Conservation (phyloP, 2,329 filamentous ascomycete species). For the Blastomyces parvus region DNA sequence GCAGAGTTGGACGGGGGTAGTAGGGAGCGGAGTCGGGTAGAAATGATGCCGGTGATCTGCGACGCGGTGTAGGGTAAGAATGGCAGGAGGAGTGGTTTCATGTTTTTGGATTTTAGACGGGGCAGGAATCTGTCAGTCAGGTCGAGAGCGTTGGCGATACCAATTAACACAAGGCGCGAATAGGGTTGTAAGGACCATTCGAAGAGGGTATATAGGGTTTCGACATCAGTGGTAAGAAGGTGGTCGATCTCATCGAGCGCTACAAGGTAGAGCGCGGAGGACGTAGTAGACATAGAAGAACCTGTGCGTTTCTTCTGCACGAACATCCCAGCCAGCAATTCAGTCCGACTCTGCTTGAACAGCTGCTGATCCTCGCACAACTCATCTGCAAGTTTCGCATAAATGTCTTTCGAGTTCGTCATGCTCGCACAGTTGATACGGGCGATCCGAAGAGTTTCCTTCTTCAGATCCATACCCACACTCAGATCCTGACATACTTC, state of each 20-base stretch:
- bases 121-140: slow-evolving; percentile 91
- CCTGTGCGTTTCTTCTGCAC: slow-evolving; percentile 47
- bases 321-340: slow-evolving; percentile 62
- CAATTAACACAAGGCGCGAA: slow-evolving; percentile 73
- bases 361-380: slow-evolving; percentile 55
- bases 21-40: slow-evolving; percentile 66
- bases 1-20: slow-evolving; percentile 40
- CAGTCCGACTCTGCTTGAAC: slow-evolving; percentile 57
- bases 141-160: slow-evolving; percentile 93
- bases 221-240: slow-evolving; percentile 76
- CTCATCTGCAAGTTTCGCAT: slow-evolving; percentile 63
- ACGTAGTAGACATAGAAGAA: slow-evolving; percentile 21
- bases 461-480: slow-evolving; percentile 32
- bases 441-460: slow-evolving; percentile 51
- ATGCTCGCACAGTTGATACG: slow-evolving; percentile 98
- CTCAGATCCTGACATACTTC: slow-evolving; percentile 58
- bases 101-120: slow-evolving; percentile 79
- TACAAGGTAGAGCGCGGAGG: slow-evolving; percentile 59
- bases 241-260: slow-evolving; percentile 93
- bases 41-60: slow-evolving; percentile 83
- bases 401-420: slow-evolving; percentile 77
- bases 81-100: slow-evolving; percentile 80
- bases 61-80: slow-evolving; percentile 85
- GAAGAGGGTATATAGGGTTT: slow-evolving; percentile 86
- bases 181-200: slow-evolving; percentile 83